Evolutionary conservation across 1,139 yeast genomes (phyloP).

Genomic region (Debaryomyces psychrophilus): DNA sequence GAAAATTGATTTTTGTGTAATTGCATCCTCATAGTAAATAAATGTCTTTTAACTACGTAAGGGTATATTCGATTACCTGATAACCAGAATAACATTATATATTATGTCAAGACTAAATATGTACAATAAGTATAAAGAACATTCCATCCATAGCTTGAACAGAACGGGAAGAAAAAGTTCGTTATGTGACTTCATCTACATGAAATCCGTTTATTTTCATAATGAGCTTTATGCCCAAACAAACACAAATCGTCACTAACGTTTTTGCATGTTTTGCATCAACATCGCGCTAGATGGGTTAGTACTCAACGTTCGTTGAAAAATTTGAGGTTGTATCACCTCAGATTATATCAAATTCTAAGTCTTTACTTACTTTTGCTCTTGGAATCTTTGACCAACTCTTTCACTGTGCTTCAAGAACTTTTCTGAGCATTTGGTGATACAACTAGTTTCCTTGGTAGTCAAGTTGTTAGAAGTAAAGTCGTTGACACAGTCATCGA

Average conservation of each 20-base stretch:
- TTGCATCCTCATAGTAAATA: not conserved
- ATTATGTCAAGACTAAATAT: conserved; percentile 13
- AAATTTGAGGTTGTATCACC: not conserved
- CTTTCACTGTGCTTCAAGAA: conserved; percentile 98
- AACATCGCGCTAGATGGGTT: conserved; percentile 44
- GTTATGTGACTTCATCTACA: conserved; percentile 4
- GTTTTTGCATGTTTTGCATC: conserved; percentile 51
- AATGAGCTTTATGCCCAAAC: conserved; percentile 1
- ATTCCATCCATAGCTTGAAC: not conserved
- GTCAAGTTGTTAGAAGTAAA: conserved; percentile 91
- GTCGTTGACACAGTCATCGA: conserved; percentile 95
- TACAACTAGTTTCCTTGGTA: conserved; percentile 80
- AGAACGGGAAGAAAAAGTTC: conserved; percentile 7
- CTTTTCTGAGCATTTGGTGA: conserved; percentile 92
- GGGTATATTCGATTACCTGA: not conserved
- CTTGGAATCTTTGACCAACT: conserved; percentile 98
- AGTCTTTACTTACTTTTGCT: conserved; percentile 62
- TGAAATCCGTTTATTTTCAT: conserved; percentile 6
- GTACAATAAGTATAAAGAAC: conserved; percentile 11
- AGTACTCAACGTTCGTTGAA: conserved; percentile 20
- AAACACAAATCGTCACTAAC: conserved; percentile 19
- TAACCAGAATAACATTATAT: conserved; percentile 8
- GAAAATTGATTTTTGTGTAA: not conserved
- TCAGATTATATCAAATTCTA: not conserved
- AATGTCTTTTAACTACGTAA: not conserved